Conservation (phyloP, 2,329 filamentous ascomycete species). For the Rasamsonia emersonii region DNA sequence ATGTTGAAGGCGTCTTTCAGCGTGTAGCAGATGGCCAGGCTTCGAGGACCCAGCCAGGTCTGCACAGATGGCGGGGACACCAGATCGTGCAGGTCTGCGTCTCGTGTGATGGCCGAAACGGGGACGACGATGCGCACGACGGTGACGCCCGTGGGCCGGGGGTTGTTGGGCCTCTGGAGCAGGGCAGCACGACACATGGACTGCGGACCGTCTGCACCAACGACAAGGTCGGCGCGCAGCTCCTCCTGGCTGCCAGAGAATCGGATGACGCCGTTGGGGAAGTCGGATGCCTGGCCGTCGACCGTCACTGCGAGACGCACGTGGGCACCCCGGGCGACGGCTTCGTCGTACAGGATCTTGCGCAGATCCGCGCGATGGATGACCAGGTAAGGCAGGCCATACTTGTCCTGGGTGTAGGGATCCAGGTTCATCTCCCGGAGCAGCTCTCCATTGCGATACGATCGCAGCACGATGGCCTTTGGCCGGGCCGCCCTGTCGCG, state of each 20-base stretch:
- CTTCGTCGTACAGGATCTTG: background rate
- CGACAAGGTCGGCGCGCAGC: conserved; percentile 1
- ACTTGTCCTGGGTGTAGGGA: background rate
- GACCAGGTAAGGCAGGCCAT: background rate
- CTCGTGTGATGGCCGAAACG: conserved; percentile 42
- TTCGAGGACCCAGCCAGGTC: conserved; percentile 56
- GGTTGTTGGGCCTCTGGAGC: conserved; percentile 38
- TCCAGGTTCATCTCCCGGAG: background rate
- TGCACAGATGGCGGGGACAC: conserved; percentile 46
- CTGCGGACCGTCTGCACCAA: background rate
- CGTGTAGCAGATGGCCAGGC: conserved; percentile 56
- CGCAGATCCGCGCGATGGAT: conserved; percentile 42
- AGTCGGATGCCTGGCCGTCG: background rate
- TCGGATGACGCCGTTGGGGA: background rate
- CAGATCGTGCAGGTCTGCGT: conserved; percentile 44
- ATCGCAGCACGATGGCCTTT: background rate
- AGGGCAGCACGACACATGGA: background rate
- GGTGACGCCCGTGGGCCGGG: conserved; percentile 54
- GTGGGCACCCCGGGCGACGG: background rate
- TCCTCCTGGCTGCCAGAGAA: background rate
- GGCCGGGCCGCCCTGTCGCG: background rate
- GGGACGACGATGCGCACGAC: conserved; percentile 55
- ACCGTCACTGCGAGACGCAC: background rate
- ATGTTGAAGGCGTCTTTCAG: conserved; percentile 56
- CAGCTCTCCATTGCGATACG: background rate